phyloP scores from a whole-genome alignment of 257 asterid species.

The Primulina tabacum region DNA sequence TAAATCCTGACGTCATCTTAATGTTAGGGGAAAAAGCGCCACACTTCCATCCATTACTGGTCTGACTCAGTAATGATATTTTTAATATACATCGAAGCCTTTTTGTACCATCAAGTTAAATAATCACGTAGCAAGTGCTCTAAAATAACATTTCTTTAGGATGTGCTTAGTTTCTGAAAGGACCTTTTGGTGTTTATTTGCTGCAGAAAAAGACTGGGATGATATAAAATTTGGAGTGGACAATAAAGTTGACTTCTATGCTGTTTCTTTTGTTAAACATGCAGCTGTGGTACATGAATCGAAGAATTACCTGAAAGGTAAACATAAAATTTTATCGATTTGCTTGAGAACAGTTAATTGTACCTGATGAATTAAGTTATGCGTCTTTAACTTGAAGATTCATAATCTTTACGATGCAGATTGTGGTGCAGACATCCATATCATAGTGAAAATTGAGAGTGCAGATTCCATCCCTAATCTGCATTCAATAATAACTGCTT shows the following conservation, averaged over 20 bases:
- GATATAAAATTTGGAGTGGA: constrained; percentile 71
- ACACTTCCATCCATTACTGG: constrained; percentile 96
- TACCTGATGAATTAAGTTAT: not conserved
- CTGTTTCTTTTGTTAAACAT: constrained; percentile 70
- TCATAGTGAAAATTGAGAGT: constrained; percentile 93
- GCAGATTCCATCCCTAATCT: constrained; percentile 93
- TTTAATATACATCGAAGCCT: not conserved
- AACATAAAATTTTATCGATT: not conserved
- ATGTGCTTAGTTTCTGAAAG: constrained; percentile 7
- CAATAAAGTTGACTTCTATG: constrained; percentile 59
- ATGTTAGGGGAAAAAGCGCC: constrained; percentile 96
- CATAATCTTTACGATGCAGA: not conserved
- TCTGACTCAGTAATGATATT: constrained; percentile 31
- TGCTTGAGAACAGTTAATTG: not conserved
- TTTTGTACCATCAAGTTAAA: not conserved
- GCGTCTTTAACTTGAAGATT: not conserved
- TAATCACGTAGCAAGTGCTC: constrained; percentile 12
- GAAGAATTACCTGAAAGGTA: constrained; percentile 64
- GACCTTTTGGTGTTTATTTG: constrained; percentile 17
- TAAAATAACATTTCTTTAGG: no score
- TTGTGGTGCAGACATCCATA: constrained; percentile 83
- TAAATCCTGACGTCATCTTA: constrained; percentile 89
- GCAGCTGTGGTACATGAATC: constrained; percentile 67
- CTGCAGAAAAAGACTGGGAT: constrained; percentile 72
- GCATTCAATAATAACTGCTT: constrained; percentile 85